Evolutionary conservation across 306 rosid species (phyloP), one percentile per base, ranked within the genome.

Genomic region (Prinsepia uniflora): DNA sequence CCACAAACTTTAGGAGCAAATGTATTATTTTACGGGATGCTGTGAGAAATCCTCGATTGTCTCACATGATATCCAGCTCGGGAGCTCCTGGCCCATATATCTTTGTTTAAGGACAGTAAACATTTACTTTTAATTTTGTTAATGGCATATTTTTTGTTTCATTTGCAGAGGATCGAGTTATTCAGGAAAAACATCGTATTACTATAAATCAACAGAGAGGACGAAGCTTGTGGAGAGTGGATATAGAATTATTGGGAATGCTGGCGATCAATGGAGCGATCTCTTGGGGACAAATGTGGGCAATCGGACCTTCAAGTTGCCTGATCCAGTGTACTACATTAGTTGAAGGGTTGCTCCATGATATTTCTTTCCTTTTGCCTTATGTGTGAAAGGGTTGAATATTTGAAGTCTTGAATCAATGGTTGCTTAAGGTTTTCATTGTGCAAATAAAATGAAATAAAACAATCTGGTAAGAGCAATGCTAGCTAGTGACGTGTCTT

Each of bases 231-330:
- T 68, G 15, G 3, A 64, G 24, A 60, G 60, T 55, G 93, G 89
- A 13, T 90, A 75, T 4, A 84, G 58, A 71, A 86, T 87, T 0
- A 9, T 85, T 57, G 96, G 93, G 17, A 90, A 85, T 78, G 77
- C 71, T 0, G 91, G 96, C 0, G 96, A 90, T 24, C 96, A 90
- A 71, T 87, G 93, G 91, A 90, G 86, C 30, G 93, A 90, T 50
- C 47, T 87, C 1, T 53, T 87, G 47, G 96, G 93, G 5, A 59
- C 50, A 3, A 53, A 41, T 22, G 67, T 34, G 0, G 96, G 90
- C 18, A 0, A 65, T 3, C 83, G 91, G 47, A 87, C 89, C 41
- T 90, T 87, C 69, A 90, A 90, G 79, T 50, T 90, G 5, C 96
- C 93, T 7, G 84, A 90, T 72, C 93, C 96, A 0, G 0, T 87